Conservation (phyloP, 495 filamentous ascomycete species). For the Penicillium lividum region DNA sequence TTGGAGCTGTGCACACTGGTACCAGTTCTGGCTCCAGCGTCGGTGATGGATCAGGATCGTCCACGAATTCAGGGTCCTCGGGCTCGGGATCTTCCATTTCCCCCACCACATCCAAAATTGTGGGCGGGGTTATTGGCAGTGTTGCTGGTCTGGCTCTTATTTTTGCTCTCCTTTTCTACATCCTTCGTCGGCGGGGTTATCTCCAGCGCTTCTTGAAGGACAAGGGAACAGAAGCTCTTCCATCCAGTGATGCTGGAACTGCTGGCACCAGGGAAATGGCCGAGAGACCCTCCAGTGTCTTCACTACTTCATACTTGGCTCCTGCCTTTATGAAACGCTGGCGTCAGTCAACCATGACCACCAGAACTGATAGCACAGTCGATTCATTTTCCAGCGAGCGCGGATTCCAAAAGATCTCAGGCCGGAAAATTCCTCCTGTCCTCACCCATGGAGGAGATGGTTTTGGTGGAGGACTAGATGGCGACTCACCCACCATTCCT, state of each 20-base stretch:
- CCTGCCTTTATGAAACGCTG: constrained; percentile 46
- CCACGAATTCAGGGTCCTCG: constrained; percentile 24
- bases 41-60: constrained; percentile 8
- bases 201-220: constrained; percentile 14
- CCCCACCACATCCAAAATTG: constrained; percentile 42
- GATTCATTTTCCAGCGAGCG: constrained; percentile 46
- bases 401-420: constrained; percentile 65
- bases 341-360: constrained; percentile 42
- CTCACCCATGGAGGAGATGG: constrained; percentile 69
- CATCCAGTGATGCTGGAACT: constrained; percentile 26
- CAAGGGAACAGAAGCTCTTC: constrained; percentile 26
- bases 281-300: constrained; percentile 56
- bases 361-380: constrained; percentile 43
- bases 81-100: constrained; percentile 22
- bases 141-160: constrained; percentile 63
- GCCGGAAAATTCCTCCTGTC: constrained; percentile 71
- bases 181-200: constrained; percentile 54
- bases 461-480: constrained; percentile 54
- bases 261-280: constrained; percentile 39
- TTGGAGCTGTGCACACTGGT: constrained; percentile 12
- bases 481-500: constrained; percentile 23
- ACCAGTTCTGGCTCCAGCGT: constrained; percentile 9
- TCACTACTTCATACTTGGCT: constrained; percentile 54
- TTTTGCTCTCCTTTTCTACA: constrained; percentile 52
- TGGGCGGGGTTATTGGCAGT: constrained; percentile 67